Conservation (phyloP, 345 rosid genomes). For the Nasturtium officinale region DNA sequence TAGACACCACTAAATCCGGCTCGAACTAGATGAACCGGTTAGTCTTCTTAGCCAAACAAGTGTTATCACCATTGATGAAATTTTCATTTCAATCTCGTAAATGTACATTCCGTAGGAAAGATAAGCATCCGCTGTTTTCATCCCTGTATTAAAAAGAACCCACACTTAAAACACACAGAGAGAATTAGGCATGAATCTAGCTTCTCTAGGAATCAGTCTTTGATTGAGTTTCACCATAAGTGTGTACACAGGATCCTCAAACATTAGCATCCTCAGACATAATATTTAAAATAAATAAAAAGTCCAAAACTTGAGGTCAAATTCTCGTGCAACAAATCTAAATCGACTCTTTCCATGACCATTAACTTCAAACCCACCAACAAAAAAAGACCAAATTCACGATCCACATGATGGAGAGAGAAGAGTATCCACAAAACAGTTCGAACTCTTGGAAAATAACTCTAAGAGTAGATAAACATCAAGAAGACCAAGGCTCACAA, state of each 20-base stretch:
- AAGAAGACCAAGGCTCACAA: slow-evolving; percentile 11
- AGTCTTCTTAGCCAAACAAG: slow-evolving; percentile 21
- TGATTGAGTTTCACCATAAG: background rate
- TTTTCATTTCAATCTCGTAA: slow-evolving; percentile 19
- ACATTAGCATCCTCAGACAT: slow-evolving; percentile 17
- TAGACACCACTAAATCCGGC: slow-evolving; percentile 12
- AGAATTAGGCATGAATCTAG: slow-evolving; percentile 6
- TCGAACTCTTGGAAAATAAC: background rate
- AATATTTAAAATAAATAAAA: background rate
- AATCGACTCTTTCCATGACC: slow-evolving; percentile 25
- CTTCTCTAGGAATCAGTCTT: background rate
- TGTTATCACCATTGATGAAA: slow-evolving; percentile 26
- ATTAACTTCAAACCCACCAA: slow-evolving; percentile 16
- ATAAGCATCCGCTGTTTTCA: slow-evolving; percentile 56
- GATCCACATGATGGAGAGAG: slow-evolving; percentile 9
- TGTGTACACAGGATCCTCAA: too few relatives aligned
- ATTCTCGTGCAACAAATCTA: slow-evolving; percentile 21
- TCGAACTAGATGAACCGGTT: background rate
- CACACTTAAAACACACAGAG: background rate
- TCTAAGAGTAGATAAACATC: background rate
- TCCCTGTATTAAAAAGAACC: slow-evolving; percentile 44
- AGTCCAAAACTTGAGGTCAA: slow-evolving; percentile 17
- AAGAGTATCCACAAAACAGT: slow-evolving; percentile 3
- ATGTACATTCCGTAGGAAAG: slow-evolving; percentile 48
- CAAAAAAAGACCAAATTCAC: background rate